phyloP scores from a whole-genome alignment of 805 yeast species.

The Candida sakaeoensis region DNA sequence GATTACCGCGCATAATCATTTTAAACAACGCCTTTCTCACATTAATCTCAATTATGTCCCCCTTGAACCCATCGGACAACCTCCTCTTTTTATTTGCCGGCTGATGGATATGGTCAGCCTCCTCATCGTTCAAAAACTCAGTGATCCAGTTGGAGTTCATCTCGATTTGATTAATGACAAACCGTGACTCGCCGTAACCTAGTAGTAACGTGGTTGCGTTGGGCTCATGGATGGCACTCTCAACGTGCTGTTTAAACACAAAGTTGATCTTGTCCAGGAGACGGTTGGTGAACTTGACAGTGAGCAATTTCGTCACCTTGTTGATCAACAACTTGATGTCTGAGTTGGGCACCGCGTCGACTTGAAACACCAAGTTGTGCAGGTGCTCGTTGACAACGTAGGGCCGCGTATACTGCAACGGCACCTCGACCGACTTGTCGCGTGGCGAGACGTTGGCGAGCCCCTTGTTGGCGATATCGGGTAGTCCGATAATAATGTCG shows the following conservation, averaged over 20 bases:
- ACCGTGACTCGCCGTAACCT: conserved; percentile 24
- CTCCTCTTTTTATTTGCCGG: conserved; percentile 17
- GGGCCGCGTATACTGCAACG: conserved; percentile 31
- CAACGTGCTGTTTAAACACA: conserved; percentile 21
- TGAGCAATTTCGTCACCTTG: conserved; percentile 19
- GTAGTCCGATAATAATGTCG: conserved; percentile 54
- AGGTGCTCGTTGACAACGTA: conserved; percentile 31
- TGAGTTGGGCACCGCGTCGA: conserved; percentile 20
- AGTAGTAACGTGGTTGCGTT: conserved; percentile 20
- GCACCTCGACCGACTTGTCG: conserved; percentile 18
- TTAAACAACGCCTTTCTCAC: conserved; percentile 44
- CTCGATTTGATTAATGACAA: conserved; percentile 31
- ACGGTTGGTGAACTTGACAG: conserved; percentile 24
- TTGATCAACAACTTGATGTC: conserved; percentile 33
- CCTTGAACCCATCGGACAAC: conserved; percentile 13
- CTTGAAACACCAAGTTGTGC: conserved; percentile 29
- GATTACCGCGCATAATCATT: conserved; percentile 20
- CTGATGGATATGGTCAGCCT: conserved; percentile 3
- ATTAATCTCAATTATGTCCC: conserved; percentile 42
- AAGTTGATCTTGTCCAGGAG: conserved; percentile 20
- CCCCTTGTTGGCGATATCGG: conserved; percentile 44
- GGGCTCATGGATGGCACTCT: conserved; percentile 15
- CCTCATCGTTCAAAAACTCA: conserved; percentile 21
- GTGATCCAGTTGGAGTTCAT: conserved; percentile 32
- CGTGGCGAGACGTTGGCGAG: conserved; percentile 18